Evolutionary conservation across 805 yeast genomes (phyloP).

Genomic region (Teunomyces barrocoloradensis): DNA sequence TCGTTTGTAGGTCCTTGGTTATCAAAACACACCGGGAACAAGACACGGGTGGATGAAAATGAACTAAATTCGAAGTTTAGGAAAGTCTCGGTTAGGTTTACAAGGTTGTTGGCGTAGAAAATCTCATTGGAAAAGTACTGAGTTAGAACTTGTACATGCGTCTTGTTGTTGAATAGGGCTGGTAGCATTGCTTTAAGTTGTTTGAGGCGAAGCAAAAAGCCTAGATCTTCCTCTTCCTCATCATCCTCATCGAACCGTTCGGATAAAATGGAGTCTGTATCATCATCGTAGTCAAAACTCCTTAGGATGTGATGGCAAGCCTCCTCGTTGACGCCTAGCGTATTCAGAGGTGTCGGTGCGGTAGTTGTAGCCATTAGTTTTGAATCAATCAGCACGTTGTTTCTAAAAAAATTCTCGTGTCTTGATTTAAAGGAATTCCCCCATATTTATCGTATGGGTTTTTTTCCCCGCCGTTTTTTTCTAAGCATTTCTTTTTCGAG

Average conservation of each 20-base stretch:
- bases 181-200: slow-evolving; percentile 7
- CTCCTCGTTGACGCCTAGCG: neutral
- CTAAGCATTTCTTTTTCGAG: neutral
- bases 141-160: neutral
- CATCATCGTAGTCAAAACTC: neutral
- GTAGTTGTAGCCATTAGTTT: neutral
- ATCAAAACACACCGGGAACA: slow-evolving; percentile 3
- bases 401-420: neutral
- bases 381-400: neutral
- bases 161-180: slow-evolving; percentile 4
- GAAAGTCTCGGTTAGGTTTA: slow-evolving; percentile 10
- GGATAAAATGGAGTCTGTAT: neutral
- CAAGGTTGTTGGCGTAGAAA: slow-evolving; percentile 12
- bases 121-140: slow-evolving; percentile 15
- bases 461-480: slow-evolving; percentile 2
- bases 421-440: neutral
- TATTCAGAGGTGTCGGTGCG: neutral
- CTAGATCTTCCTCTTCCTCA: neutral
- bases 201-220: neutral
- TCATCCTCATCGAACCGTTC: slow-evolving; percentile 1
- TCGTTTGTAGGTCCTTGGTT: slow-evolving; percentile 2
- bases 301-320: neutral
- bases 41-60: slow-evolving; percentile 3
- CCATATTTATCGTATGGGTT: neutral
- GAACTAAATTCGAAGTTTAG: slow-evolving; percentile 8